phyloP scores from a whole-genome alignment of 768 basidiomycete species.

The Brasilioporus rufonigricans region DNA sequence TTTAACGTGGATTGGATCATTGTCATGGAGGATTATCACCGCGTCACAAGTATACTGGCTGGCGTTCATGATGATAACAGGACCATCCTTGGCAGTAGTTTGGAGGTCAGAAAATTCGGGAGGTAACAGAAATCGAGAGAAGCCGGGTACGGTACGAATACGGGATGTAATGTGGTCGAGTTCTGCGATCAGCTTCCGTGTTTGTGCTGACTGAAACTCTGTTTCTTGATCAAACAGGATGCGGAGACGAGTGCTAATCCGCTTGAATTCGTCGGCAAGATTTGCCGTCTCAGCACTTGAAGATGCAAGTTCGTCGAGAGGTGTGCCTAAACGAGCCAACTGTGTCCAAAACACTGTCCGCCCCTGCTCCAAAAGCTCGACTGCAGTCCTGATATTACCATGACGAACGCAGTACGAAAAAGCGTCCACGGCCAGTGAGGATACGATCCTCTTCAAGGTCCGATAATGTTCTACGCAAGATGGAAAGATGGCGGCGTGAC shows the following conservation, averaged over 20 bases:
- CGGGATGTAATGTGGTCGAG: not conserved
- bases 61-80: constrained; percentile 2
- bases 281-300: not conserved
- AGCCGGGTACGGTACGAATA: not conserved
- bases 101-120: not conserved
- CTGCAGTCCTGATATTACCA: not conserved
- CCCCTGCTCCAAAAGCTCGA: not conserved
- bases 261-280: not conserved
- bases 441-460: not conserved
- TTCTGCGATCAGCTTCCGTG: not conserved
- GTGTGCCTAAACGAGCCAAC: not conserved
- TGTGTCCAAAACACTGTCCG: not conserved
- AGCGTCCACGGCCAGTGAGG: not conserved
- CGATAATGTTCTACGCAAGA: not conserved
- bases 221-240: not conserved
- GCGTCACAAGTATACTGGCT: no score
- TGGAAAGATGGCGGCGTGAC: not conserved
- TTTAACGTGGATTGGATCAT: not conserved
- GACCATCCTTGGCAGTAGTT: not conserved
- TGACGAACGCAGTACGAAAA: not conserved
- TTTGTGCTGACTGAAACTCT: not conserved
- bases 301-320: not conserved
- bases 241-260: not conserved
- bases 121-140: not conserved
- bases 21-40: not conserved